A percentile compares a stretch with the other conserved stretches of the same genome.
phyloP scores from a whole-genome alignment of 108 stramenopile species.

The Ochromonas danica region DNA sequence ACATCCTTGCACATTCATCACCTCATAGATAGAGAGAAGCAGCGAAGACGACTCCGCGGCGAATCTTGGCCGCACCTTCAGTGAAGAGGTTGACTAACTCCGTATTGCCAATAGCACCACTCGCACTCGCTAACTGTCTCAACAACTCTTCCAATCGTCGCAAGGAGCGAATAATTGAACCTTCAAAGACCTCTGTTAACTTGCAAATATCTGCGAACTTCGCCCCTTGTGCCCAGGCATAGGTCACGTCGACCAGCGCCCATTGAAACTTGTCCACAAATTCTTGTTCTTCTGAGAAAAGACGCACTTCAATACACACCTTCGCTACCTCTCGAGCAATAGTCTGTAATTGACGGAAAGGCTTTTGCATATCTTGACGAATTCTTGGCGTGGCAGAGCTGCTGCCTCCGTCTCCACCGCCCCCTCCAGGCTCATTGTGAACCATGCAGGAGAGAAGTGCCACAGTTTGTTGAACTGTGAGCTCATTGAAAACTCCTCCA shows the following conservation, averaged over 20 bases:
- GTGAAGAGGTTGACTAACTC: constrained; percentile 88
- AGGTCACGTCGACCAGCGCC: constrained; percentile 90
- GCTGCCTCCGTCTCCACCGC: constrained; percentile 32
- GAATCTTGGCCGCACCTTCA: constrained; percentile 82
- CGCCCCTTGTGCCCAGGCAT: constrained; percentile 91
- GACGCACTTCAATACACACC: constrained; percentile 31
- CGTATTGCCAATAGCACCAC: constrained; percentile 86
- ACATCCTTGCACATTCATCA: too few species aligned
- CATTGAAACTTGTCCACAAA: constrained; percentile 76
- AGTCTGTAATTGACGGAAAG: constrained; percentile 47
- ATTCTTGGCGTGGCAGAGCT: not conserved
- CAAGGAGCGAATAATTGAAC: constrained; percentile 89
- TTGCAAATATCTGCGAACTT: constrained; percentile 94
- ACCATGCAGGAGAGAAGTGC: constrained; percentile 87
- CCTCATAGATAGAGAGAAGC: constrained; percentile 79
- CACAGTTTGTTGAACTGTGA: constrained; percentile 82
- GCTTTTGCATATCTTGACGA: constrained; percentile 42
- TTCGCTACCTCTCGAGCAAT: constrained; percentile 43
- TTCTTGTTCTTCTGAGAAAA: constrained; percentile 63
- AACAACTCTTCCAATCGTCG: constrained; percentile 95
- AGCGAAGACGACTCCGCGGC: constrained; percentile 97
- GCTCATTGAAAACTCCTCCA: constrained; percentile 88
- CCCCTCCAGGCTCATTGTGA: constrained; percentile 67
- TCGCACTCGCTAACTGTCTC: constrained; percentile 84
- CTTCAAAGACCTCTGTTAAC: constrained; percentile 91